Conservation (phyloP, 495 filamentous ascomycete genomes). For the Podospora appendiculata region DNA sequence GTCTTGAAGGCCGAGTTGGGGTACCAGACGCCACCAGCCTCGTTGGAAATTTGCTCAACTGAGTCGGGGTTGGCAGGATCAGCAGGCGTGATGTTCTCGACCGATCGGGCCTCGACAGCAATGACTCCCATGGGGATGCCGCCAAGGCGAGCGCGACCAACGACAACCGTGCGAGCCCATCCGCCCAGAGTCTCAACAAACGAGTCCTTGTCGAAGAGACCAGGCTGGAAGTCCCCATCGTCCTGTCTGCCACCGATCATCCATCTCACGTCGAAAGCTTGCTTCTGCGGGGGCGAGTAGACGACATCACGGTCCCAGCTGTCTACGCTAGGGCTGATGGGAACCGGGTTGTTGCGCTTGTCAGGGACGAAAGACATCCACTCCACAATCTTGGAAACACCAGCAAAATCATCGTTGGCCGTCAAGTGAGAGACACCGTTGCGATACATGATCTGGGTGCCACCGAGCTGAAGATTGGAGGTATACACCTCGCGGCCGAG, state of each 20-base stretch:
- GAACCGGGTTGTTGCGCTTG: conserved; percentile 81
- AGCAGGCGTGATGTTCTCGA: conserved; percentile 96
- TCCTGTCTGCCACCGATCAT: conserved; percentile 88
- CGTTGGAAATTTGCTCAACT: conserved; percentile 83
- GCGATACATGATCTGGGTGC: conserved; percentile 99
- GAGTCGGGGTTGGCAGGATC: conserved; percentile 98
- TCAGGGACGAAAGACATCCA: conserved; percentile 97
- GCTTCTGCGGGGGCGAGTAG: conserved; percentile 78
- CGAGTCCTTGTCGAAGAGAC: conserved; percentile 92
- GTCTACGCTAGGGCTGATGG: conserved; percentile 77
- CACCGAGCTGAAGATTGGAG: conserved; percentile 96
- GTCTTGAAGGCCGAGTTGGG: conserved; percentile 99
- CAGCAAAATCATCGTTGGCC: conserved; percentile 93
- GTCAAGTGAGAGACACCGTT: conserved; percentile 99
- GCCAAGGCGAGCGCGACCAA: conserved; percentile 91
- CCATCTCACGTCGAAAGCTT: conserved; percentile 89
- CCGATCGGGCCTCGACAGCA: conserved; percentile 87
- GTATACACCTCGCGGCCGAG: conserved; percentile 98
- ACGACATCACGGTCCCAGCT: conserved; percentile 87
- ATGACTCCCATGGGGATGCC: conserved; percentile 99
- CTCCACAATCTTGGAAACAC: conserved; percentile 94
- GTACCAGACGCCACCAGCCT: conserved; percentile 99
- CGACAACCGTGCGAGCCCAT: conserved; percentile 94
- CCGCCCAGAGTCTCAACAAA: conserved; percentile 96
- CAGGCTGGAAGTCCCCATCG: conserved; percentile 63